Conservation (phyloP, 176 grass and related monocot genomes). For the Cenchrus purpureus region DNA sequence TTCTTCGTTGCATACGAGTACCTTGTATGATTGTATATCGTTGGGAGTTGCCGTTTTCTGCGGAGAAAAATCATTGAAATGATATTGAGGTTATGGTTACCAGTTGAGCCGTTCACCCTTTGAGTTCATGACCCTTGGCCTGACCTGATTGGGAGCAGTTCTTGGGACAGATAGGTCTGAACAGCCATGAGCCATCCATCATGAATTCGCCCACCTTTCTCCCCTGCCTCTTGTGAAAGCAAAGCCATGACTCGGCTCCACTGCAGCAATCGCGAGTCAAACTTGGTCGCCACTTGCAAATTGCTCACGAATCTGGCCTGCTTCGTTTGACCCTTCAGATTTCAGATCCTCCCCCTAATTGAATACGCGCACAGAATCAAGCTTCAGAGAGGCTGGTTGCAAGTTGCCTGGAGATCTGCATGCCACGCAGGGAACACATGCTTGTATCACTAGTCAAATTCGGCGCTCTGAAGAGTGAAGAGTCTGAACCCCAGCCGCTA, state of each 20-base stretch:
- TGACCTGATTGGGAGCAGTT: neutral
- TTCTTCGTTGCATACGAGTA: neutral
- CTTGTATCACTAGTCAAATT: constrained; percentile 40
- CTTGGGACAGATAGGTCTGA: constrained; percentile 28
- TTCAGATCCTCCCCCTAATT: neutral
- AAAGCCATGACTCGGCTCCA: constrained; percentile 1
- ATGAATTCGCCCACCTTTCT: constrained; percentile 2
- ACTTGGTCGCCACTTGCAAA: neutral
- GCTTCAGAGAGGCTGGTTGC: neutral
- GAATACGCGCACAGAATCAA: neutral
- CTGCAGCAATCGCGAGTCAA: constrained; percentile 29
- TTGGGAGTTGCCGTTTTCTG: neutral
- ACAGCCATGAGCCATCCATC: neutral
- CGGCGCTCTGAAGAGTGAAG: constrained; percentile 14
- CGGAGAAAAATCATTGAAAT: neutral
- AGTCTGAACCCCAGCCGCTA: neutral
- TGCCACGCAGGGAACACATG: constrained; percentile 20
- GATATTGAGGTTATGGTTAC: neutral
- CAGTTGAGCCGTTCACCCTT: neutral
- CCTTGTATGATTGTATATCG: neutral
- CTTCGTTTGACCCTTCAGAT: constrained; percentile 58
- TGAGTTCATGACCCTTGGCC: neutral
- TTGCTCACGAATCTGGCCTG: constrained; percentile 9
- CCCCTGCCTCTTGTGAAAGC: constrained; percentile 6
- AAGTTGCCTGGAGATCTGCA: constrained; percentile 53